Base-by-base conservation (phyloP, 2,329 filamentous ascomycete genomes). In the Sclerotinia sclerotiorum region DNA sequence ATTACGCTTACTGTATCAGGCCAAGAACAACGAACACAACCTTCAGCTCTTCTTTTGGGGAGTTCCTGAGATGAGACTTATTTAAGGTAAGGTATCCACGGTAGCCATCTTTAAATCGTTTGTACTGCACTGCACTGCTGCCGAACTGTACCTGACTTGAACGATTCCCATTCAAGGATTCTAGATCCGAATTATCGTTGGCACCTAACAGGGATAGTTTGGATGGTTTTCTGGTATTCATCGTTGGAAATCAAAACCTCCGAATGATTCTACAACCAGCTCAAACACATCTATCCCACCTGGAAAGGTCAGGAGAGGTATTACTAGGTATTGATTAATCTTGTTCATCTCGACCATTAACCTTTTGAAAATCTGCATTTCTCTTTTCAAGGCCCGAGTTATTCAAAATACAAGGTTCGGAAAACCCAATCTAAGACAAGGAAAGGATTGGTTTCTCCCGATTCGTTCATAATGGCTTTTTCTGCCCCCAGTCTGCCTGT, bases 161-260 rank as follows among this genome's bases (percentile, higher is more conserved):
- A 60, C 64, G 63, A 66, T 66, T 67, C 19, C 44, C 44, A 67
- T 67, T 32, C 46, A 67, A 55, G 64, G 54, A 63, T 60, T 67
- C 65, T 44, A 67, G 65, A 67, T 67, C 32, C 44, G 32, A 67
- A 51, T 52, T 42, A 46, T 67, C 55, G 55, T 67, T 67, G 65
- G 54, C 19, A 44, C 32, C 32, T 11, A 27, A 51, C 65, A 67
- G 21, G 55, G 65, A 61, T 61, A 60, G 32, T 49, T 67, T 61
- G 46, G 44, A 42, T 42, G 55, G 21, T 60, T 61, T 29, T 39
- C 11, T 61, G 55, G 46, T 44, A 57, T 21, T 65, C 19, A 58
- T 8, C 29, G 19, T 19, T 58, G n/a, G 32, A 29, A 19, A 32
- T 21, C 44, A 51, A 42, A 60, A 51, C 54, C 29, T 48, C 24